Percentiles rank a stretch among this genome's conserved stretches.
Conservation (phyloP, 192 early-diverging fungal species). For the Phycomyces nitens region DNA sequence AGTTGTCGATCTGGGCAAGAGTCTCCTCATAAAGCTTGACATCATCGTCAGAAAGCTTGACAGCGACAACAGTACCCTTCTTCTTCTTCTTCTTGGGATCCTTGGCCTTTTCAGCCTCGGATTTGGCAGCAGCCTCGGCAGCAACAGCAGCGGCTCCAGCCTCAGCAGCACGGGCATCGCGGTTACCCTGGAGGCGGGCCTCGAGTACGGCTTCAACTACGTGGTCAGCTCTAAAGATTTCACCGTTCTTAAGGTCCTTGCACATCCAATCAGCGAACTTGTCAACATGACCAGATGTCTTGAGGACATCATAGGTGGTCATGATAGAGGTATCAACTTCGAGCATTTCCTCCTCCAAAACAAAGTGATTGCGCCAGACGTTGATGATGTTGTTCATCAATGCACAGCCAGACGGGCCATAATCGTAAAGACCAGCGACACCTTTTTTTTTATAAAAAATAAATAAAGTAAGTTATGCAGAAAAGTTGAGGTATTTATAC, state of each 20-base stretch:
- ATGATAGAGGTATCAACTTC: constrained; percentile 98
- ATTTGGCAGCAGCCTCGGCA: constrained; percentile 3
- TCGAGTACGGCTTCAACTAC: constrained; percentile 91
- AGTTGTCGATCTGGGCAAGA: constrained; percentile 96
- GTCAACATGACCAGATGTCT: constrained; percentile 99
- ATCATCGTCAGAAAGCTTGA: constrained; percentile 57
- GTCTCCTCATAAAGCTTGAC: constrained; percentile 77
- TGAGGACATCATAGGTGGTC: constrained; percentile 91
- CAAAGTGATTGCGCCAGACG: constrained; percentile 94
- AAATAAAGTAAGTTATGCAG: no score
- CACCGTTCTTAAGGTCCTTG: constrained; percentile 85
- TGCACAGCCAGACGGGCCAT: constrained; percentile 91
- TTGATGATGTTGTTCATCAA: constrained; percentile 87
- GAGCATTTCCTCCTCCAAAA: constrained; percentile 99
- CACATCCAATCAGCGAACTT: constrained; percentile 99
- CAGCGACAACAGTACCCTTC: constrained; percentile 58
- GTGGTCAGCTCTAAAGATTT: constrained; percentile 97
- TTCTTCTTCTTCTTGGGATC: constrained; percentile 72
- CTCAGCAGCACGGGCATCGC: constrained; percentile 57
- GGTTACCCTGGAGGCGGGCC: constrained; percentile 85
- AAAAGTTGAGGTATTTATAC: background rate
- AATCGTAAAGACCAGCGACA: constrained; percentile 96
- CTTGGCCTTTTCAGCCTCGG: constrained; percentile 40
- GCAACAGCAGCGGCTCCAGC: constrained; percentile 32
- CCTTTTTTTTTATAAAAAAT: constrained; percentile 42